A percentile compares a stretch with the other conserved stretches of the same genome.
Conservation (phyloP, 306 rosid species). For the Albizia julibrissin region DNA sequence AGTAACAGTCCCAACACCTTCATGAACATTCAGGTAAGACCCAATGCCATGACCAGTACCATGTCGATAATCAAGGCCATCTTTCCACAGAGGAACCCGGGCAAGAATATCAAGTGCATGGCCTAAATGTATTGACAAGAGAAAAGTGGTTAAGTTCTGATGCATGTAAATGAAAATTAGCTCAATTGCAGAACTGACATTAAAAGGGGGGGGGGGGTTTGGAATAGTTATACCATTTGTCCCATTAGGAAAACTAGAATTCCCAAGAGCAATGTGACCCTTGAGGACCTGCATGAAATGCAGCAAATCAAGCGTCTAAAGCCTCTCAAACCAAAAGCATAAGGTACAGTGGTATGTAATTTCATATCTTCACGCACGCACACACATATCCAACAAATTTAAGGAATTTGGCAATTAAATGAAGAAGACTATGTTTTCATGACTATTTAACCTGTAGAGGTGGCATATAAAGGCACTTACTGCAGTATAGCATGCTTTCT, state of each 20-base stretch:
- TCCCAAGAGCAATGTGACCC: conserved; percentile 92
- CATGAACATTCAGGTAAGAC: conserved; percentile 95
- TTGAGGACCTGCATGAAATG: conserved; percentile 74
- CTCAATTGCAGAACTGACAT: conserved; percentile 20
- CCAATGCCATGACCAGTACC: conserved; percentile 99
- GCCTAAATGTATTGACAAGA: conserved; percentile 47
- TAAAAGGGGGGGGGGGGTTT: background rate
- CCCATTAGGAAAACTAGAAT: conserved; percentile 95
- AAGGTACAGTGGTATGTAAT: background rate
- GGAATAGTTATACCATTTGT: conserved; percentile 65
- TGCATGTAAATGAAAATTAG: conserved; percentile 15
- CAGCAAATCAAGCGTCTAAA: conserved; percentile 33
- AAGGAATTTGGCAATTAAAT: conserved; percentile 26
- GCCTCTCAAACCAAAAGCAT: background rate
- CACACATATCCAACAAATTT: background rate
- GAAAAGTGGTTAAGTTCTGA: conserved; percentile 14
- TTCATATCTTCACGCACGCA: background rate
- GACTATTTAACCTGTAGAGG: background rate
- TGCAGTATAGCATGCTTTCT: conserved; percentile 88
- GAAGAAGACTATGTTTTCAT: background rate
- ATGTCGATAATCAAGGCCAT: conserved; percentile 97
- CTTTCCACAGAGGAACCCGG: conserved; percentile 90
- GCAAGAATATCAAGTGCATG: conserved; percentile 89
- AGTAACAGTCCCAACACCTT: conserved; percentile 55
- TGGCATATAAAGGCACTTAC: conserved; percentile 54